Evolutionary conservation across 257 asterid species (phyloP).

Genomic region (Solanum pennellii): DNA sequence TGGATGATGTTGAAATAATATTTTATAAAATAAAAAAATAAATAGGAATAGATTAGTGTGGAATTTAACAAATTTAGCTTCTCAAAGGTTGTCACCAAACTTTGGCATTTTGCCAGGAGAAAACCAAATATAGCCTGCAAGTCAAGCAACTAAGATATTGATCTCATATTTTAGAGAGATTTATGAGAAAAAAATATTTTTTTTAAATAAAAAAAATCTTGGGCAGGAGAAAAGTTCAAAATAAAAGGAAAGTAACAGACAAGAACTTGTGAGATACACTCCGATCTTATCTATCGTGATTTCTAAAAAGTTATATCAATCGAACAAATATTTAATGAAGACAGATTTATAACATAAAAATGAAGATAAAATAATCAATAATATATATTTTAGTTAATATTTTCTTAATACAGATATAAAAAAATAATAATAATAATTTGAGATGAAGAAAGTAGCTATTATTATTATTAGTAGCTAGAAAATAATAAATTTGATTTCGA

Average conservation of each 20-base stretch:
- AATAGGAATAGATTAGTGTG: not conserved
- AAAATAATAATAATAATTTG: not conserved
- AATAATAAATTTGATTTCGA: not conserved
- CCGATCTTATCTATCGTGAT: not conserved
- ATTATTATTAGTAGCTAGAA: not conserved
- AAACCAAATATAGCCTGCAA: not conserved
- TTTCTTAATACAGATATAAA: not conserved
- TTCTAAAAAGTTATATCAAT: not conserved
- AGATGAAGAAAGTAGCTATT: rapidly evolving
- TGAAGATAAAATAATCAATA: not conserved
- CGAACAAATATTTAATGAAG: not conserved
- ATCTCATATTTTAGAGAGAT: not conserved
- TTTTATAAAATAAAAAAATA: not conserved
- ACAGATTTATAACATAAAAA: not conserved
- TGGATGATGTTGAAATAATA: not conserved
- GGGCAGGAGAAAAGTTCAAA: not conserved
- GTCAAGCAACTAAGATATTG: not conserved
- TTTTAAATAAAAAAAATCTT: not conserved
- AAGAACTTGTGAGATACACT: not conserved
- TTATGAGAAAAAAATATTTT: not conserved
- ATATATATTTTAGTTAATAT: not conserved
- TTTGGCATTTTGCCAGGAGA: not conserved
- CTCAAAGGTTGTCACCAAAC: not conserved
- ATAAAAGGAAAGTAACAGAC: not conserved
- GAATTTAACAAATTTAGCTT: not conserved